phyloP scores from a whole-genome alignment of 1,284 basidiomycete species.

The Naganishia cerealis region DNA sequence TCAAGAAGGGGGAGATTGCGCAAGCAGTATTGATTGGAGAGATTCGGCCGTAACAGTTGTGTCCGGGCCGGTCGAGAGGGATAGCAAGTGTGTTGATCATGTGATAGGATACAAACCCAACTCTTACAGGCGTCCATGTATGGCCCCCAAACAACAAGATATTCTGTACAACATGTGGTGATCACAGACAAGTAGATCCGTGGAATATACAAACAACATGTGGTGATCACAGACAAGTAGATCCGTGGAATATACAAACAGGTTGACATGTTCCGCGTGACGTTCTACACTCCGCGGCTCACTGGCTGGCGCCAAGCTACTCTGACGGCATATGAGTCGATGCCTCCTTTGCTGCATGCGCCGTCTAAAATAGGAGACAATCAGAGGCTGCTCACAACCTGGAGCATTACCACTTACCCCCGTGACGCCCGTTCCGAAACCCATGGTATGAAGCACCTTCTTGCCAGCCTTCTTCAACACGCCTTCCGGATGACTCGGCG shows the following conservation, averaged over 20 bases:
- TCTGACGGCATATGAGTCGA: conserved; percentile 14
- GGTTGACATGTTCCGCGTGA: background rate
- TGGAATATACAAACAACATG: background rate
- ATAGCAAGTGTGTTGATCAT: background rate
- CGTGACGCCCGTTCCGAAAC: conserved; percentile 12
- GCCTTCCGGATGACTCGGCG: conserved; percentile 24
- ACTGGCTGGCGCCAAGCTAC: background rate
- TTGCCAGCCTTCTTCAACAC: conserved; percentile 26
- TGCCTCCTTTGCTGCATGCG: conserved; percentile 13
- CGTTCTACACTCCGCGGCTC: background rate
- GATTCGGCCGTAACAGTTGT: conserved; percentile 50
- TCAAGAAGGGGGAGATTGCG: conserved; percentile 61
- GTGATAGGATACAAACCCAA: background rate
- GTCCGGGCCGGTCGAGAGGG: background rate
- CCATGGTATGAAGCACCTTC: conserved; percentile 27
- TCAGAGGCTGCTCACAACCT: background rate
- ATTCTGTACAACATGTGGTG: conserved; percentile 2
- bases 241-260: background rate
- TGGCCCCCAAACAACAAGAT: background rate
- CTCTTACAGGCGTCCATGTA: background rate
- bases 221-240: background rate
- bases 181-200: background rate
- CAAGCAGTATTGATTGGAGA: conserved; percentile 69
- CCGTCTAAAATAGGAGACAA: background rate
- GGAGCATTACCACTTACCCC: conserved; percentile 9